Base-by-base conservation (phyloP, 2,329 filamentous ascomycete species). In the Elsinoe australis region DNA sequence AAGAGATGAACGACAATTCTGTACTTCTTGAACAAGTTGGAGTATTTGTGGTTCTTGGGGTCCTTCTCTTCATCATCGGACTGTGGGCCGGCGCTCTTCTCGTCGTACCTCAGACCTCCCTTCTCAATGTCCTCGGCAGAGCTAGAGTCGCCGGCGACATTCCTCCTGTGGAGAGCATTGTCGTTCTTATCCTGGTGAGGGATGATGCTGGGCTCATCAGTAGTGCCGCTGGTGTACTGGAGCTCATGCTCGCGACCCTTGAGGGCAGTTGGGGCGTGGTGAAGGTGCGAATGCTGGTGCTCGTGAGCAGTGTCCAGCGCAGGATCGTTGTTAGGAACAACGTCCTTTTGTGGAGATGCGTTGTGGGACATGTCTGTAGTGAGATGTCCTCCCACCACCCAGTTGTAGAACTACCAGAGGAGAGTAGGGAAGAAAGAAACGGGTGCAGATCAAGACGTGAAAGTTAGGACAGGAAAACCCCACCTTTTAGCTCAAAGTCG, bases 1-100 rank as follows among this genome's bases (percentile, higher is more conserved):
- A 48, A 48, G 33, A 33, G 33, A 21, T 48, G 75, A 33, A 67
- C 59, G 33, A 71, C 53, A 51, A 70, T 61, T 36, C 70, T 67
- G 55, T 68, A 68, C 42, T 65, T 66, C 53, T 62, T 59, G 55
- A 73, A 73, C 51, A 72, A 56, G 5, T 50, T 54, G 7, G 59
- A 54, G 24, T 64, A 47, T 4, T 52, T 58, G 54, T 64, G 60
- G 54, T 56, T 52, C 59, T 66, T 35, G 58, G 54, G 53, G 55
- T 61, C 59, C 32, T 36, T 36, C 34, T 48, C 45, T 29, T 48
- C 45, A 12, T 44, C 39, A 6, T 44, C 39, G 14, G 39, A 17
- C 14, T 44, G 39, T 44, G 39, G 39, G 28, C 39, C 28, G 3
- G 45, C 22, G 17, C 31, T 38, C 24, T 48, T 36, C 45, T 48